Evolutionary conservation across 805 yeast genomes (phyloP).

Genomic region (Wickerhamomyces rabaulensis): DNA sequence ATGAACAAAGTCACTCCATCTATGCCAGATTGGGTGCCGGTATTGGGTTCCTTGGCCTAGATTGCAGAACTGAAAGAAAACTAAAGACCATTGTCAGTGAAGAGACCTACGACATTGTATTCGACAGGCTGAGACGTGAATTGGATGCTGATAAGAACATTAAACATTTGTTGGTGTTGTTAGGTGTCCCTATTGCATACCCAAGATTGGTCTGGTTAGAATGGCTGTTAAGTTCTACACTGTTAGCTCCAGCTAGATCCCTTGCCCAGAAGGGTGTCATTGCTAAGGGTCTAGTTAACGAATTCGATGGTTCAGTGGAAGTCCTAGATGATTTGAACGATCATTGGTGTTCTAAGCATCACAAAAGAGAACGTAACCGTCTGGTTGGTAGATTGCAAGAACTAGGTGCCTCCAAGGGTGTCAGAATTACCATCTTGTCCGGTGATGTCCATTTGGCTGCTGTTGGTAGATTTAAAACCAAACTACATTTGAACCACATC

Average conservation of each 20-base stretch:
- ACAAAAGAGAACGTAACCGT: constrained; percentile 77
- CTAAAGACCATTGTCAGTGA: constrained; percentile 48
- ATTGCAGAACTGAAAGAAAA: constrained; percentile 89
- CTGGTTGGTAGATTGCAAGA: constrained; percentile 57
- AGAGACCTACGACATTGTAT: constrained; percentile 55
- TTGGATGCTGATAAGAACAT: constrained; percentile 43
- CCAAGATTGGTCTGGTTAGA: constrained; percentile 94
- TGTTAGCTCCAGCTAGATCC: constrained; percentile 59
- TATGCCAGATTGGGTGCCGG: constrained; percentile 71
- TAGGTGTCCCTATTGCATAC: constrained; percentile 94
- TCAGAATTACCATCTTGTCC: constrained; percentile 76
- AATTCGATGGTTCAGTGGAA: constrained; percentile 89
- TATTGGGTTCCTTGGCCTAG: constrained; percentile 72
- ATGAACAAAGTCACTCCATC: constrained; percentile 59
- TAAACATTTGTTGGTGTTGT: constrained; percentile 73
- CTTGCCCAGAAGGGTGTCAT: constrained; percentile 57
- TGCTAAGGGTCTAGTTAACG: constrained; percentile 74
- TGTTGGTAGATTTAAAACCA: constrained; percentile 68
- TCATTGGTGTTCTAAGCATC: constrained; percentile 92
- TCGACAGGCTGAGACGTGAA: constrained; percentile 55
- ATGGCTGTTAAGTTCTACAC: constrained; percentile 55
- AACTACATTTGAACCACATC: constrained; percentile 39
- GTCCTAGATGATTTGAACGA: constrained; percentile 90
- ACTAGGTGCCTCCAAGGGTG: constrained; percentile 58
- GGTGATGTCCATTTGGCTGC: constrained; percentile 95